Percentiles rank a stretch among this genome's conserved stretches.
Evolutionary conservation across 2,329 filamentous ascomycete species (phyloP).

Genomic region (Arthrobotrys pseudoclavata): DNA sequence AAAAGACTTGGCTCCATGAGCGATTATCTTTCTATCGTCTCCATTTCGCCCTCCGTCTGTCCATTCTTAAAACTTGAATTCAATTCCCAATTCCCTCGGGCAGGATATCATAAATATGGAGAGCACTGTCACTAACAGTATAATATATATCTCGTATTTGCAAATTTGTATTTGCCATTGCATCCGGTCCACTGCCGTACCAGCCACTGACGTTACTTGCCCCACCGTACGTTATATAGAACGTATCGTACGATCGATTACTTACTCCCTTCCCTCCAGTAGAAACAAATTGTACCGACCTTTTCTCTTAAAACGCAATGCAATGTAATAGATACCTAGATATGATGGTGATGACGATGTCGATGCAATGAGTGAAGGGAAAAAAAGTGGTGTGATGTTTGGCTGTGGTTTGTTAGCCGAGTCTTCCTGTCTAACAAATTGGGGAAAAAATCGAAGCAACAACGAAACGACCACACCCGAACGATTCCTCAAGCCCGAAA

Average conservation of each 20-base stretch:
- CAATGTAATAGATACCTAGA: neutral
- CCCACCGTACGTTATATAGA: no score
- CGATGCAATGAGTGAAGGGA: neutral
- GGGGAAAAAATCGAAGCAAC: constrained; percentile 39
- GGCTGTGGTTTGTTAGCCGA: constrained; percentile 29
- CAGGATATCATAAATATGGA: neutral
- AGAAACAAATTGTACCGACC: no score
- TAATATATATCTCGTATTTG: no score
- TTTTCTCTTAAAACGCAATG: no score
- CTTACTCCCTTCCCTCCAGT: no score
- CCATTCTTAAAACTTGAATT: neutral
- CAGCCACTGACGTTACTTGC: no score
- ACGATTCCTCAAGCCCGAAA: constrained; percentile 33
- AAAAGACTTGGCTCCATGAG: constrained; percentile 17
- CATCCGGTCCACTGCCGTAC: no score
- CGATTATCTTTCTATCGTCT: constrained; percentile 14
- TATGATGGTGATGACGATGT: neutral
- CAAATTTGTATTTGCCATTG: no score
- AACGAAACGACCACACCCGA: constrained; percentile 45
- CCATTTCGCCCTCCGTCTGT: neutral
- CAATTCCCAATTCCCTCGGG: no score
- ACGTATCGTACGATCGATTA: no score
- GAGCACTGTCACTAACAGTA: no score
- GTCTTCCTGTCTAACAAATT: no score
- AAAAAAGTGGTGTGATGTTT: constrained; percentile 57